Base-by-base conservation (phyloP, 208 protist species). In the Crithidia bombi region DNA sequence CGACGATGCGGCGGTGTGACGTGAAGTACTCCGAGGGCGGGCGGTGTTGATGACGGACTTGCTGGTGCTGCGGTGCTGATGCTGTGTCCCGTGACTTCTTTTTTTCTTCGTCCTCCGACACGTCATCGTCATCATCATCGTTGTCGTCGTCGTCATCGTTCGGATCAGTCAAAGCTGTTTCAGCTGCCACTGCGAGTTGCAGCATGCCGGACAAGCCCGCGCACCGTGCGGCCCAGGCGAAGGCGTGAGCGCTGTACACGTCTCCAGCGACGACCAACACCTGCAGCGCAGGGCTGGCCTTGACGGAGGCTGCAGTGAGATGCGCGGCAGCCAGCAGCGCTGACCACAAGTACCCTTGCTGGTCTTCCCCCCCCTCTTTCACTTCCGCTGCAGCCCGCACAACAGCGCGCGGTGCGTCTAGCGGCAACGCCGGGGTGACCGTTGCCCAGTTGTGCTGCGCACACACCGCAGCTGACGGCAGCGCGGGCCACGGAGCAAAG, bases 181-280 rank as follows among this genome's bases (percentile, higher is more conserved):
- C 43, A 47, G 43, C 43, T 3, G 61, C 62, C 12, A 91, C 77
- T 39, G 81, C 71, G 44, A 92, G 75, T 19, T 78, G 69, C 58
- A 90, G 65, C 26, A 62, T 19, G 17, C 75, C 72, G 0, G 75
- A 65, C 44, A 91, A 71, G n/a, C 87, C 86, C 14, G 64, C 73
- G 58, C 87, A 93, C 39, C 89, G 88, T 39, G 73, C 64, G 1
- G 87, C 89, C 88, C 89, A 94, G 15, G 85, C 87, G 69, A 94
- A 92, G 52, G 87, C 91, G 68, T 92, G 86, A 2, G 91, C 85
- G 50, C 73, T 81, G 36, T 82, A 71, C 25, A 83, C 72, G 39
- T 69, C 64, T 3, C 77, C 81, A 1, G 82, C 80, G 4, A 93
- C 83, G 38, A 93, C 78, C 19, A 96, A 62, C 46, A 90, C 82